phyloP scores from a whole-genome alignment of 2,329 filamentous ascomycete species.

The Chaetomiaceae sp. region DNA sequence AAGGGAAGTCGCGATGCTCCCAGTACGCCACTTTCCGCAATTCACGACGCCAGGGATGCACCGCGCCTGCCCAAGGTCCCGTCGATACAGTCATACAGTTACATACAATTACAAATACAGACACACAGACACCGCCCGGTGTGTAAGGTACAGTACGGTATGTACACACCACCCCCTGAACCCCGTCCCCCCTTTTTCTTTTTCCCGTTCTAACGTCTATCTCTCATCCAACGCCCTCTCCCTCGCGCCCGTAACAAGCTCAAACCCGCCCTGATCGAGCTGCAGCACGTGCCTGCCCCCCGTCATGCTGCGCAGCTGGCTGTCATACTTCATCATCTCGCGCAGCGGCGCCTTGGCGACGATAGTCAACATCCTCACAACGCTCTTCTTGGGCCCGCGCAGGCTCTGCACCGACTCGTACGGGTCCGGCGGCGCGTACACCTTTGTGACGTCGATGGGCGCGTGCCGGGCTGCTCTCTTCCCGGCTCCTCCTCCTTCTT shows the following conservation, averaged over 20 bases:
- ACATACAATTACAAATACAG: too few relatives aligned
- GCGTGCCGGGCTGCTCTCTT: too few relatives aligned
- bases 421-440: conserved; percentile 86
- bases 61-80: too few relatives aligned
- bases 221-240: conserved; percentile 39
- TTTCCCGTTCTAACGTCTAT: background rate
- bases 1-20: too few relatives aligned
- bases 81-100: too few relatives aligned
- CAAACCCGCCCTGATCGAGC: conserved; percentile 55
- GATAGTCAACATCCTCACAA: conserved; percentile 56
- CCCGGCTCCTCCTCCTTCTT: background rate
- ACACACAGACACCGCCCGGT: too few relatives aligned
- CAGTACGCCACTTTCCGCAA: too few relatives aligned
- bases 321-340: conserved; percentile 94
- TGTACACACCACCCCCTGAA: too few relatives aligned
- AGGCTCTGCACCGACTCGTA: conserved; percentile 60
- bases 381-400: conserved; percentile 44
- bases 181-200: too few relatives aligned
- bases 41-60: too few relatives aligned
- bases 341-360: conserved; percentile 85
- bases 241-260: conserved; percentile 49
- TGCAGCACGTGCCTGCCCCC: conserved; percentile 66
- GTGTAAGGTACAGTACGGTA: too few relatives aligned
- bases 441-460: conserved; percentile 62
- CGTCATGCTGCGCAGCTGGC: conserved; percentile 82